phyloP scores from a whole-genome alignment of 345 rosid genomes.

The Hypericum perforatum region DNA sequence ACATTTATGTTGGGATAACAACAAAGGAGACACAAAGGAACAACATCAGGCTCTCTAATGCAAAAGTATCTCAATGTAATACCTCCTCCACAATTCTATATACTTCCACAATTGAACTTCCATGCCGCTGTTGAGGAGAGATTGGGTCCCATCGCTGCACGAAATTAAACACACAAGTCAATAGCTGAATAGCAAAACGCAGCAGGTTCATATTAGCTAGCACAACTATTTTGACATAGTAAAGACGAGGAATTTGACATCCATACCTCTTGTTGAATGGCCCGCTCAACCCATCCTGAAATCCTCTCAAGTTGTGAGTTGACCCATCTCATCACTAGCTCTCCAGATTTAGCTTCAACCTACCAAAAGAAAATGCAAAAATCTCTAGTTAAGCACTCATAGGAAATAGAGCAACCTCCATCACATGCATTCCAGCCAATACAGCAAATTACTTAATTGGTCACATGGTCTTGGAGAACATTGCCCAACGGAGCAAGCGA shows the following conservation, averaged over 20 bases:
- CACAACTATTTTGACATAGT: background rate
- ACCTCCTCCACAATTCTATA: constrained; percentile 99
- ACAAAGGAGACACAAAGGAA: no score
- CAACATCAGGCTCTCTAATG: no score
- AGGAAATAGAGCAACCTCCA: no score
- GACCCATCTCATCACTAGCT: constrained; percentile 88
- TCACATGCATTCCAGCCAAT: no score
- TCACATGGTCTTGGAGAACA: no score
- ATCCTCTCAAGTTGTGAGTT: constrained; percentile 87
- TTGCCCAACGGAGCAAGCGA: no score
- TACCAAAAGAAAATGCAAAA: constrained; percentile 14
- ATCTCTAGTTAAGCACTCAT: no score
- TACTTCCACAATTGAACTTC: constrained; percentile 89
- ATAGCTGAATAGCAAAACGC: no score
- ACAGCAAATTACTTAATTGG: no score
- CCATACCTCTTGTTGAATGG: constrained; percentile 84
- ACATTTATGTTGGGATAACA: no score
- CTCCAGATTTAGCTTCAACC: constrained; percentile 91
- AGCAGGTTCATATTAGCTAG: no score
- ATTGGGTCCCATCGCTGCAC: constrained; percentile 86
- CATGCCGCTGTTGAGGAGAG: constrained; percentile 93
- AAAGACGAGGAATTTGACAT: background rate
- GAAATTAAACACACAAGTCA: background rate
- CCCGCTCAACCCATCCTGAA: constrained; percentile 89
- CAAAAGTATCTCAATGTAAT: constrained; percentile 5